Base-by-base conservation (phyloP, 2,329 filamentous ascomycete genomes). In the Endocalyx cinctus region DNA sequence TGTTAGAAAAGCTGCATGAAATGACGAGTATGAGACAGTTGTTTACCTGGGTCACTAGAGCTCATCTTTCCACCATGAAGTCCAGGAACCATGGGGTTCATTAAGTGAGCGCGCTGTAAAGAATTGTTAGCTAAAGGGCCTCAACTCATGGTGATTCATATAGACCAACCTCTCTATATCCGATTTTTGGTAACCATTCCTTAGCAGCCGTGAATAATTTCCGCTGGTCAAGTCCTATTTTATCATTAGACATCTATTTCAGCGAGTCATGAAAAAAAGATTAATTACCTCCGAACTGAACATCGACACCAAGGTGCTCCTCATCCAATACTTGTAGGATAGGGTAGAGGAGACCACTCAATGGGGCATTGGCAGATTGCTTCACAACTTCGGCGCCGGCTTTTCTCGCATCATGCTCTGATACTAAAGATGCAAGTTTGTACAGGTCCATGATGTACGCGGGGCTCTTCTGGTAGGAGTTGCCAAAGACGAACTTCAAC, bases 321-420 rank as follows among this genome's bases (percentile, higher is more conserved):
- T 97, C 90, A 54, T 97, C 90, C 29, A 97, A 67, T 1, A 85
- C 85, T 63, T 97, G 92, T 63, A 98, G 81, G 29, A 94, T 70
- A 1, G 87, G 86, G 68, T 94, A 94, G 41, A 90, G 74, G 10
- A 90, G 70, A 1, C 85, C 86, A 36, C 74, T 79, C 34, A 94
- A 58, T 4, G 83, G 76, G 8, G 83, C 78, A 52, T 90, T 88
- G 36, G 77, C 75, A 4, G 83, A 79, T 67, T 97, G 88, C 72
- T 97, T 97, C 46, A 98, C 90, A 6, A 97, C 79, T 62, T 97
- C 92, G 2, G 87, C 85, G 25, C 90, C 90, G 0, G 90, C 89
- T 63, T 87, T 92, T 63, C 88, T 87, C 12, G 88, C 87, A 53
- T 57, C 57, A 10, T 51, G 50, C 42, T 54, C 53, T 23, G 45